These are phyloP conservation scores for Atkinsonella texensis DNA, from an alignment of 2,329 filamentous ascomycete species.

Conservation along the genomic window DNA sequence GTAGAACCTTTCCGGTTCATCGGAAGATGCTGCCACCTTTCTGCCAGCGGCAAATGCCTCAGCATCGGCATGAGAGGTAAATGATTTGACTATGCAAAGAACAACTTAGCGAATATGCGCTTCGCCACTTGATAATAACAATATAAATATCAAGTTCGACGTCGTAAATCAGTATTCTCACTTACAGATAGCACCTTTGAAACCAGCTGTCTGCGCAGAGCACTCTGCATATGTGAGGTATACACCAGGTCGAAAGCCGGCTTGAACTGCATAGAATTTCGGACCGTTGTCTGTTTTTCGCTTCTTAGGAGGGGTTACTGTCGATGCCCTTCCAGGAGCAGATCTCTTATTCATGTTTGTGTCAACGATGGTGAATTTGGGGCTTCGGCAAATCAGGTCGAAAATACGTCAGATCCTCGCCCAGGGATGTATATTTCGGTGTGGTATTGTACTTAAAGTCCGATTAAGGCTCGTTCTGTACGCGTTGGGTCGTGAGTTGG, in stretches of 20 bases:
- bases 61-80: constrained; percentile 62
- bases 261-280: constrained; percentile 53
- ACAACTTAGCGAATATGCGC: neutral
- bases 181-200: constrained; percentile 56
- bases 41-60: constrained; percentile 60
- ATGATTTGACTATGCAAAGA: constrained; percentile 60
- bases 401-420: constrained; percentile 6
- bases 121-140: too few species aligned
- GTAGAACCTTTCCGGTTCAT: constrained; percentile 40
- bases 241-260: constrained; percentile 46
- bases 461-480: too few species aligned
- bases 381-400: constrained; percentile 10
- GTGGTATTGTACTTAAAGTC: too few species aligned
- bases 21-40: constrained; percentile 23
- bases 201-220: constrained; percentile 46
- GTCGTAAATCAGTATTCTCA: constrained; percentile 12
- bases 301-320: constrained; percentile 26
- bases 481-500: too few species aligned
- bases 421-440: too few species aligned
- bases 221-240: constrained; percentile 51
- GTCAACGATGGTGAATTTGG: constrained; percentile 9
- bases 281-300: constrained; percentile 34
- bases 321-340: constrained; percentile 11
- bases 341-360: constrained; percentile 21
- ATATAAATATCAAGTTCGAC: neutral